These are phyloP conservation scores for Bipolaris oryzae DNA, from an alignment of 2,329 filamentous ascomycete species.

Conservation along the genomic window DNA sequence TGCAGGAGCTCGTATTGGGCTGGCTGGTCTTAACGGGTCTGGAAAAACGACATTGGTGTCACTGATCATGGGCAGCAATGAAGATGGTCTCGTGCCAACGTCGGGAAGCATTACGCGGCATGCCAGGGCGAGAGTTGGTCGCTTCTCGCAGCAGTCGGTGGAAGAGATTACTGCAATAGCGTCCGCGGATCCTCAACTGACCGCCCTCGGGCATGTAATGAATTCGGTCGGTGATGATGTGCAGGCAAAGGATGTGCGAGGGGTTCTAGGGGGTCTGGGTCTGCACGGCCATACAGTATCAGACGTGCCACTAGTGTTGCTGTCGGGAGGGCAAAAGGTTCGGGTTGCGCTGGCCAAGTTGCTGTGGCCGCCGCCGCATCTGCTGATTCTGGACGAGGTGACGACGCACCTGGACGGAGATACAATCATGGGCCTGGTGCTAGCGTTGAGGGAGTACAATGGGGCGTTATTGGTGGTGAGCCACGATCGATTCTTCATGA, in stretches of 20 bases:
- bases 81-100: slow-evolving; percentile 56
- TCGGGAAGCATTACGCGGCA: slow-evolving; percentile 69
- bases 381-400: slow-evolving; percentile 78
- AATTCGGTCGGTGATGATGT: slow-evolving; percentile 60
- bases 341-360: slow-evolving; percentile 70
- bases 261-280: slow-evolving; percentile 70
- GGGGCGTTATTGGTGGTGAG: slow-evolving; percentile 79
- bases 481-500: slow-evolving; percentile 83
- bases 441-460: slow-evolving; percentile 69
- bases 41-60: slow-evolving; percentile 82
- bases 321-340: slow-evolving; percentile 78
- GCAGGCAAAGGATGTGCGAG: slow-evolving; percentile 71
- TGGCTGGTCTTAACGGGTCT: slow-evolving; percentile 79
- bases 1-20: slow-evolving; percentile 74
- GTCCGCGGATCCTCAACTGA: slow-evolving; percentile 59
- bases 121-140: slow-evolving; percentile 71
- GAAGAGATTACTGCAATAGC: slow-evolving; percentile 68
- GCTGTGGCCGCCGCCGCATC: slow-evolving; percentile 71
- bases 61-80: slow-evolving; percentile 64
- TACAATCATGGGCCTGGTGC: slow-evolving; percentile 73
- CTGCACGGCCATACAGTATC: slow-evolving; percentile 73
- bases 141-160: slow-evolving; percentile 81
- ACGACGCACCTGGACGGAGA: slow-evolving; percentile 87
- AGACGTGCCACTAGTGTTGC: slow-evolving; percentile 72
- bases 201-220: slow-evolving; percentile 68